Conservation (phyloP, 192 early-diverging fungal genomes). For the Coemansia sp. region DNA sequence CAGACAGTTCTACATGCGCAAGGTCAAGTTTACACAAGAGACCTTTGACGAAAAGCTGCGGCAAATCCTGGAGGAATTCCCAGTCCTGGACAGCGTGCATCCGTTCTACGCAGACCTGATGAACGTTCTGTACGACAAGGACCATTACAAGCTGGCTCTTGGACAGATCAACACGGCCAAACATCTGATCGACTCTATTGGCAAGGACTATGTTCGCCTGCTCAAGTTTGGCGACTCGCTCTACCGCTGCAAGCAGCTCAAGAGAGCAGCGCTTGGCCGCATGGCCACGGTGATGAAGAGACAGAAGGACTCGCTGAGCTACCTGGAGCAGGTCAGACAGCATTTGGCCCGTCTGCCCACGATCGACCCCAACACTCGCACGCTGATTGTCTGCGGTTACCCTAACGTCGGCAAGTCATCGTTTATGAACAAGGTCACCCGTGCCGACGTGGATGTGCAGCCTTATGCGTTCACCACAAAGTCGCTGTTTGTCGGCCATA, state of each 20-base stretch:
- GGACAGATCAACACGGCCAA: slow-evolving; percentile 97
- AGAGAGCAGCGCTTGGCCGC: slow-evolving; percentile 96
- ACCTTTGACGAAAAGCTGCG: slow-evolving; percentile 95
- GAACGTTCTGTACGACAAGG: slow-evolving; percentile 99
- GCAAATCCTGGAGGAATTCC: slow-evolving; percentile 92
- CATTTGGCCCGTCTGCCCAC: slow-evolving; percentile 97
- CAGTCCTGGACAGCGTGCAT: slow-evolving; percentile 98
- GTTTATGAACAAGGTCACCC: slow-evolving; percentile 98
- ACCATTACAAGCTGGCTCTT: slow-evolving; percentile 99
- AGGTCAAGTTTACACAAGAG: slow-evolving; percentile 99
- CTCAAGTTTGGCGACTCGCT: slow-evolving; percentile 99
- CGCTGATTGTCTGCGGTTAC: slow-evolving; percentile 97
- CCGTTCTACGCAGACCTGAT: slow-evolving; percentile 99
- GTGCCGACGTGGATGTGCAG: slow-evolving; percentile 99
- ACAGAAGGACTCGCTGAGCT: slow-evolving; percentile 95
- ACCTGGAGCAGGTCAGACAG: slow-evolving; percentile 98
- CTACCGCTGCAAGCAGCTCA: slow-evolving; percentile 98
- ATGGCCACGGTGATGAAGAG: slow-evolving; percentile 99
- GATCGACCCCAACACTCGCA: slow-evolving; percentile 99
- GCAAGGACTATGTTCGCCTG: slow-evolving; percentile 95
- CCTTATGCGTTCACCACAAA: slow-evolving; percentile 99
- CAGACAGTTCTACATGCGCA: slow-evolving; percentile 98
- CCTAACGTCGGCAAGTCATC: slow-evolving; percentile 99
- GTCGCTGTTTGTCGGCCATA: slow-evolving; percentile 99
- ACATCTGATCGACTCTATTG: slow-evolving; percentile 95